Percentiles rank a stretch among this genome's conserved stretches.
These are phyloP conservation scores for Nicotiana tabacum DNA, from an alignment of 257 asterid genomes.

Conservation along the genomic window DNA sequence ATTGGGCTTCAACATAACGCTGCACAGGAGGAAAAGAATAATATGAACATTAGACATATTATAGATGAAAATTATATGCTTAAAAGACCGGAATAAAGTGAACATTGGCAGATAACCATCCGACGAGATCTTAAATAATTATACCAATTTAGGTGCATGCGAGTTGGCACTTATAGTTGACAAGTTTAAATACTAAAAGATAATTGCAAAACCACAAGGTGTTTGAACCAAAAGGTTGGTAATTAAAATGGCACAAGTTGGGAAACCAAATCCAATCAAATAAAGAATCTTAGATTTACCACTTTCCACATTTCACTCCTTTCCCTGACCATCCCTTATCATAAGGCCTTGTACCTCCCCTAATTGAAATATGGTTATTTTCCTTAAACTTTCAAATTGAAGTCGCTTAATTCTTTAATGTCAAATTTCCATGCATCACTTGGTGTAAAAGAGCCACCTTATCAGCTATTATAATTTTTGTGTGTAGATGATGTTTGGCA, in stretches of 20 bases:
- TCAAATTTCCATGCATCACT: neutral
- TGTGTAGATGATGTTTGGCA: neutral
- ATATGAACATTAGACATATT: neutral
- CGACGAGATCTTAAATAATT: too few relatives aligned
- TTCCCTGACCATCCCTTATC: neutral
- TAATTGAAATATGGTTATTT: neutral
- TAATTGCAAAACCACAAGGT: neutral
- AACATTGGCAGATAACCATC: neutral
- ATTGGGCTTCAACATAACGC: slow-evolving; percentile 96
- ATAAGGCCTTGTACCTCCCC: neutral
- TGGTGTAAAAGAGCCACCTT: neutral
- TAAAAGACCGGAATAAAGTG: neutral
- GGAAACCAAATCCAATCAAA: neutral
- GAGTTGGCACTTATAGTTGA: neutral
- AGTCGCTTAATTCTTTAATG: neutral
- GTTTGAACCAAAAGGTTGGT: neutral
- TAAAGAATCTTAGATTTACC: neutral
- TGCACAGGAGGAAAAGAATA: slow-evolving; percentile 30
- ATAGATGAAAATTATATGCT: neutral
- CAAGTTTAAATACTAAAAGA: neutral
- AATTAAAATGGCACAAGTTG: neutral
- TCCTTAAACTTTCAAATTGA: neutral
- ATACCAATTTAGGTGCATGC: neutral
- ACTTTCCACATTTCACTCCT: neutral
- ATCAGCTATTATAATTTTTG: neutral